phyloP scores from a whole-genome alignment of 2,329 filamentous ascomycete genomes.

The Stenocarpella maydis region DNA sequence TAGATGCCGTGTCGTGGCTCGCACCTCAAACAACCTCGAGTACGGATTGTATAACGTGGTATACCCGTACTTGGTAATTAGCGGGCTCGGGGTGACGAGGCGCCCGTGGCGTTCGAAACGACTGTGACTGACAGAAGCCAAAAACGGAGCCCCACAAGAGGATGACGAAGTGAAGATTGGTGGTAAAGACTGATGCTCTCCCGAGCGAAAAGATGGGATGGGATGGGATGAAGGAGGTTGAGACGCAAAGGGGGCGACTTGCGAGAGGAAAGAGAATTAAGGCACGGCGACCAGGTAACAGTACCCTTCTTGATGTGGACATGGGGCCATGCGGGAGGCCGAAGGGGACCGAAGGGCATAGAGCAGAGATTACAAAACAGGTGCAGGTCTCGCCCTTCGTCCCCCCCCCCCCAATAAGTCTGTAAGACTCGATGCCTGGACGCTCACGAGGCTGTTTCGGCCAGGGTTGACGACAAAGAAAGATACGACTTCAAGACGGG shows the following conservation, averaged over 20 bases:
- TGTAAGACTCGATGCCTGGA: constrained; percentile 12
- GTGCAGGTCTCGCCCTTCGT: neutral
- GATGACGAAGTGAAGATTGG: neutral
- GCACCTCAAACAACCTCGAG: constrained; percentile 10
- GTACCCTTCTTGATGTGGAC: neutral
- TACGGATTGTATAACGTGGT: no score
- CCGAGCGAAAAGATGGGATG: constrained; percentile 12
- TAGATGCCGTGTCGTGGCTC: constrained; percentile 32
- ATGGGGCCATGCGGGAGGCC: neutral
- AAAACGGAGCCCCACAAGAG: constrained; percentile 1
- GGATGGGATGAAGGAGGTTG: constrained; percentile 14
- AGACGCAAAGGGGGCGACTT: constrained; percentile 16
- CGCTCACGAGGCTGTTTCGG: constrained; percentile 22
- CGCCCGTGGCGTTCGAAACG: constrained; percentile 2
- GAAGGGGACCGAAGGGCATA: no score
- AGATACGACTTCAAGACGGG: constrained; percentile 29
- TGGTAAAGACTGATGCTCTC: constrained; percentile 10
- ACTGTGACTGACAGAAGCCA: neutral
- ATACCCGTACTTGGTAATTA: constrained; percentile 21
- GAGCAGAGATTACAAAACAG: constrained; percentile 1
- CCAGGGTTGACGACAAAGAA: constrained; percentile 25
- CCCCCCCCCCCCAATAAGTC: no score
- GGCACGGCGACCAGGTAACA: neutral
- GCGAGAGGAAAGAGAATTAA: neutral
- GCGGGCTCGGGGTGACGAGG: neutral